These are phyloP conservation scores for Diaporthe citriasiana DNA, from an alignment of 2,329 filamentous ascomycete species.

Conservation along the genomic window DNA sequence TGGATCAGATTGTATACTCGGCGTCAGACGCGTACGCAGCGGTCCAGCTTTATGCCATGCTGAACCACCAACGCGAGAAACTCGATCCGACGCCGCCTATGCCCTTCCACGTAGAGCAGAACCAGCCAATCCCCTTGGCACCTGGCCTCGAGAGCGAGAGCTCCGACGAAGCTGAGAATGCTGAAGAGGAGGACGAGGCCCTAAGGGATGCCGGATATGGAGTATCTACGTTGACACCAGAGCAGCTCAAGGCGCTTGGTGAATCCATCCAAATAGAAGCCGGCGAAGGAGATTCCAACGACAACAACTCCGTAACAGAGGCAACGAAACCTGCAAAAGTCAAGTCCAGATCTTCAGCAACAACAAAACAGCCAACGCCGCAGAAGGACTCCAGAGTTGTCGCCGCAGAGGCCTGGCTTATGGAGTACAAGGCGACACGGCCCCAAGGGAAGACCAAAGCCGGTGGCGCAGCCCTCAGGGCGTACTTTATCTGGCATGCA, in stretches of 20 bases:
- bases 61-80: constrained; percentile 77
- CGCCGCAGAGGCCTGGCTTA: constrained; percentile 58
- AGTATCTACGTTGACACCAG: neutral
- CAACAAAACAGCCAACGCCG: constrained; percentile 29
- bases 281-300: constrained; percentile 8
- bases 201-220: constrained; percentile 30
- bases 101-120: constrained; percentile 77
- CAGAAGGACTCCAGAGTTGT: constrained; percentile 58
- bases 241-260: neutral
- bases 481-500: constrained; percentile 75
- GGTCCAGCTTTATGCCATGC: constrained; percentile 77
- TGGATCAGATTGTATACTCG: constrained; percentile 79
- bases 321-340: constrained; percentile 35
- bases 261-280: neutral
- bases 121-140: constrained; percentile 72
- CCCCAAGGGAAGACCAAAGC: constrained; percentile 45
- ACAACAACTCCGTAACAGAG: neutral
- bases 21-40: constrained; percentile 88
- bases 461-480: constrained; percentile 59
- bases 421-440: constrained; percentile 54
- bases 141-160: constrained; percentile 55
- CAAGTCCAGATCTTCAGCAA: constrained; percentile 35
- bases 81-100: constrained; percentile 79
- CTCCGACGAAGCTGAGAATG: constrained; percentile 50
- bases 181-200: constrained; percentile 47